Evolutionary conservation across 495 filamentous ascomycete genomes (phyloP), one percentile per base, ranked within the genome.

Genomic region (Aspergillus sparsus): DNA sequence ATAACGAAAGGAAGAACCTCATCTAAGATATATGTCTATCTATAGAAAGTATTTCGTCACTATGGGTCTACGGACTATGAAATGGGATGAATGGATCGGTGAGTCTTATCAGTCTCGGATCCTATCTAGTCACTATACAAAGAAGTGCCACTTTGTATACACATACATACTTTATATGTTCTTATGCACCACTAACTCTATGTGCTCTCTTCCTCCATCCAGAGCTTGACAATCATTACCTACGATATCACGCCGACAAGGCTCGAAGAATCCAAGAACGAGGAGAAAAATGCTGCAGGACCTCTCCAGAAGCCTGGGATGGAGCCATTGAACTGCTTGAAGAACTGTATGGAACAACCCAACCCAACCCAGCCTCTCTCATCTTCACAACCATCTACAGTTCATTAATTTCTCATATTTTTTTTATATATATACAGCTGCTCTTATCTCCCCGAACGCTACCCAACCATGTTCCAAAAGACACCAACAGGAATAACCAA

Each of bases 141-240:
- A 27, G 21, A 27, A 27, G 21, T 27, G 21, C 3, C 21, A 27
- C 21, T 27, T 27, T 27, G 21, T 27, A 27, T 27, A 27, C 21
- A 27, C 3, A 27, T 27, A 27, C 21, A 27, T 3, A 27, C 21
- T 27, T 27, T 27, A 27, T 27, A 27, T 27, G 21, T 27, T 27
- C 21, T 27, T 27, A 27, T 27, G 21, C 21, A 27, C 3, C 21
- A 27, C 21, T 27, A 27, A 27, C 1, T 27, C 21, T 27, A 27
- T 27, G 21, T 27, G 1, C 21, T 27, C 21, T 27, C 8, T 31
- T 49, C n/a, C n/a, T n/a, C n/a, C n/a, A n/a, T n/a, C 18, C 54
- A 82, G 87, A 95, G 74, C 84, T 96, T 39, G 92, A 97, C 74
- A 92, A 89, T 65, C 84, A 94, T 49, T 96, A 85, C 72, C 79